Percentiles rank a stretch among this genome's conserved stretches.
Conservation (phyloP, 1,139 yeast species). For the Geotrichum bryndzae region DNA sequence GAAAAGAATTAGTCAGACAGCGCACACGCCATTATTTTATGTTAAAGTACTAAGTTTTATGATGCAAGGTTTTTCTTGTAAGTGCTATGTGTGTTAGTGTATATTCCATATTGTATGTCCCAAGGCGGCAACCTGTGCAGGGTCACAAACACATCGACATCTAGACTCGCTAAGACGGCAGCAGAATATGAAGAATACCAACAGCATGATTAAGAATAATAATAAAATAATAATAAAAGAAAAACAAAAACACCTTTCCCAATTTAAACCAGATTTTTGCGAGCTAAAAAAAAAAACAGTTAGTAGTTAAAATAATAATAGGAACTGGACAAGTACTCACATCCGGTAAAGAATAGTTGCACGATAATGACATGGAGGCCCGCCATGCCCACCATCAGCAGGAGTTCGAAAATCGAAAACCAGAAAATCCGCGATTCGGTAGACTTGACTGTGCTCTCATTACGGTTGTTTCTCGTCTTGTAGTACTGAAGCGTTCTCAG, state of each 20-base stretch:
- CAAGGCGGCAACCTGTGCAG: too few relatives aligned
- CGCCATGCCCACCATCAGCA: conserved; percentile 82
- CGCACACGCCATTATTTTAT: background rate
- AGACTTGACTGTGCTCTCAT: conserved; percentile 83
- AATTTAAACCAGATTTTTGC: conserved; percentile 12
- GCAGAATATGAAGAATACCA: background rate
- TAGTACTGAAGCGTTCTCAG: conserved; percentile 69
- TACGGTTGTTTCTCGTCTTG: conserved; percentile 87
- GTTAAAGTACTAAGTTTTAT: background rate
- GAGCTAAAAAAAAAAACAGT: conserved; percentile 2
- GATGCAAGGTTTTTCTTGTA: background rate
- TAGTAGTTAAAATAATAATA: background rate
- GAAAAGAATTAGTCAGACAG: background rate
- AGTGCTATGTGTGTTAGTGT: too few relatives aligned
- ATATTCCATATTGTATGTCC: too few relatives aligned
- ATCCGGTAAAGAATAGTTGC: conserved; percentile 71
- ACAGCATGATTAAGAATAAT: background rate
- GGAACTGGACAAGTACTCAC: background rate
- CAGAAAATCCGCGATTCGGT: conserved; percentile 83
- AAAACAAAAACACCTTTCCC: background rate
- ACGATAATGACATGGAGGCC: conserved; percentile 75
- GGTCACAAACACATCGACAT: background rate
- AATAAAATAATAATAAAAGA: background rate
- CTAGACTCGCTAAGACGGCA: background rate
- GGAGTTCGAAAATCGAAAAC: conserved; percentile 75